phyloP scores from a whole-genome alignment of 495 filamentous ascomycete species.

The Podospora australis region DNA sequence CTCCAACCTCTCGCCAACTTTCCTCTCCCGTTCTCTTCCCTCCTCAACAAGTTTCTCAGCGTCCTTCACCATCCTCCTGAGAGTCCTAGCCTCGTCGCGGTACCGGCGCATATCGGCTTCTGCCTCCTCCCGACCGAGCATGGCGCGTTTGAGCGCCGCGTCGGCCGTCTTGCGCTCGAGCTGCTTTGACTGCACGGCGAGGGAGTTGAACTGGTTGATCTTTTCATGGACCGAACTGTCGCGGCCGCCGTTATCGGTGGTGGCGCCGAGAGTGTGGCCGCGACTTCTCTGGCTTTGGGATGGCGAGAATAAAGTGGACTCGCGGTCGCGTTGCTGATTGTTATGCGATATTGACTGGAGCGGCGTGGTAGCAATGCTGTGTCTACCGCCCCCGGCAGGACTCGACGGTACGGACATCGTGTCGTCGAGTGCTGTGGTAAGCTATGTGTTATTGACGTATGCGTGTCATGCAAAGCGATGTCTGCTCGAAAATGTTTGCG shows the following conservation, averaged over 20 bases:
- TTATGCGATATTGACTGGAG: slow-evolving; percentile 71
- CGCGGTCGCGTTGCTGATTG: slow-evolving; percentile 56
- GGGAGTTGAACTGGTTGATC: slow-evolving; percentile 73
- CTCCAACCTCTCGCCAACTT: slow-evolving; percentile 71
- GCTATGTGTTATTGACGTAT: slow-evolving; percentile 7
- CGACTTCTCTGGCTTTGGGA: slow-evolving; percentile 2
- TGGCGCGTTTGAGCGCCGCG: slow-evolving; percentile 70
- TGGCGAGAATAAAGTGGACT: slow-evolving; percentile 20
- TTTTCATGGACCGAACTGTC: slow-evolving; percentile 75
- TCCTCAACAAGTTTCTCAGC: no score
- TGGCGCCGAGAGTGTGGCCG: slow-evolving; percentile 14
- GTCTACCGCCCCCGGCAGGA: slow-evolving; percentile 23
- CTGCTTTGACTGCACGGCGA: slow-evolving; percentile 57
- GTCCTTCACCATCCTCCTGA: slow-evolving; percentile 53
- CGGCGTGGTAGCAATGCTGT: slow-evolving; percentile 45
- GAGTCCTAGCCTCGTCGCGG: slow-evolving; percentile 47
- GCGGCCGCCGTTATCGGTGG: slow-evolving; percentile 37
- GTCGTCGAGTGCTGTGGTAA: slow-evolving; percentile 5
- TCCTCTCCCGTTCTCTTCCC: slow-evolving; percentile 64
- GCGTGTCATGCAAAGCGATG: slow-evolving; percentile 16
- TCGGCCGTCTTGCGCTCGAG: slow-evolving; percentile 55
- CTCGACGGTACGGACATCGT: slow-evolving; percentile 18
- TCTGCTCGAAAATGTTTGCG: slow-evolving; percentile 1
- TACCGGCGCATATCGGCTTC: slow-evolving; percentile 59
- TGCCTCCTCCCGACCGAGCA: slow-evolving; percentile 79